Evolutionary conservation across 495 filamentous ascomycete species (phyloP).

Genomic region (Tuber indicum): DNA sequence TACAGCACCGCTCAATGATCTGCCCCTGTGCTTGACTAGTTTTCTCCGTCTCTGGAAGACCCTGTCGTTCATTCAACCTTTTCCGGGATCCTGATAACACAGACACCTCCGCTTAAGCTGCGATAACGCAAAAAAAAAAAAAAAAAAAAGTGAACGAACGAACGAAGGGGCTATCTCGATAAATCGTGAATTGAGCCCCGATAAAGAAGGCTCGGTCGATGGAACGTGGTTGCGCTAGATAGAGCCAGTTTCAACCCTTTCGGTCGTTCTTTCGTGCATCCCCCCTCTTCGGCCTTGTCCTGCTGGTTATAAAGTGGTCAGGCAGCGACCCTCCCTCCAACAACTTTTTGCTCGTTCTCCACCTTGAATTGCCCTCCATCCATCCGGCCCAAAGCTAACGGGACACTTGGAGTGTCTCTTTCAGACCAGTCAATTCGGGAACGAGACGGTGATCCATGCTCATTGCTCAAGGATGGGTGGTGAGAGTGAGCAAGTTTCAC

Average conservation of each 20-base stretch:
- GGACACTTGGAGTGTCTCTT: neutral
- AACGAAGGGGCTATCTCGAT: neutral
- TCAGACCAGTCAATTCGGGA: neutral
- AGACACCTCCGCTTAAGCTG: neutral
- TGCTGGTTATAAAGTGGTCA: conserved; percentile 4
- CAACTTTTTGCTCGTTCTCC: conserved; percentile 1
- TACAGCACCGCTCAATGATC: neutral
- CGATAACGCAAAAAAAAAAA: neutral
- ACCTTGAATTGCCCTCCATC: neutral
- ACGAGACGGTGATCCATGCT: neutral
- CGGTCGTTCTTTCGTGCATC: neutral
- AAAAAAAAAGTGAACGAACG: neutral
- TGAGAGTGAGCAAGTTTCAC: conserved; percentile 33
- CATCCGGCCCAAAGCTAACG: neutral
- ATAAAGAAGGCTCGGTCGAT: neutral
- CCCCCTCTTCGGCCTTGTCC: neutral
- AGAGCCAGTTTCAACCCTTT: neutral
- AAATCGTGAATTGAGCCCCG: neutral
- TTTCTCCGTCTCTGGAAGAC: neutral
- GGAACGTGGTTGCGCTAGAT: neutral
- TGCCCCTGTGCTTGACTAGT: neutral
- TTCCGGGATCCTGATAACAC: neutral
- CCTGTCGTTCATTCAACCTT: neutral
- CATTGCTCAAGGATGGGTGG: neutral
- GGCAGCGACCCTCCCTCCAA: neutral